Evolutionary conservation across 169 alveolate species (phyloP), one percentile per base, ranked within the genome.

Genomic region (Babesia caballi): DNA sequence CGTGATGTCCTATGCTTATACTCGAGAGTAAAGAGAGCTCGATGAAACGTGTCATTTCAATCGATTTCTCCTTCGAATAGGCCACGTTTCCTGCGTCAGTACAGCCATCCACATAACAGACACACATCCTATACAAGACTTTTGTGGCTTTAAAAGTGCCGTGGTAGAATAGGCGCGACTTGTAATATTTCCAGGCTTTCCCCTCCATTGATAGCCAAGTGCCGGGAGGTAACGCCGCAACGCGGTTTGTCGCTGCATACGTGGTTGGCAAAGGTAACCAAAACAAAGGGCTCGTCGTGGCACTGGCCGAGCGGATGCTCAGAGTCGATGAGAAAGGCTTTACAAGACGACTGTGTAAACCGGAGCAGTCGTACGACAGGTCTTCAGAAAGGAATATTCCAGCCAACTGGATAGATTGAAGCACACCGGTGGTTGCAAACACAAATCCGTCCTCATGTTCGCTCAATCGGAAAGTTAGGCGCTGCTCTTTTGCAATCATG

Each of bases 321-420:
- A 40, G n/a, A 40, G 14, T 14, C 47, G n/a, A n/a, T 3, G 44
- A 8, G n/a, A 5, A 17, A 1, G 15, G 12, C 14, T 38, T 38
- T 11, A 0, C 0, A 8, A 38, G 44, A 5, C 14, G 44, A 30
- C 32, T 4, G 38, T 28, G 27, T 1, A 66, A 40, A 0, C 33
- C 38, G n/a, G 57, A 11, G 41, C 85, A 77, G 33, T 66, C 47
- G 15, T 40, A 42, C 35, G 47, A 8, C 28, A 77, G 14, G n/a
- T 77, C 81, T 21, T 56, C 61, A 12, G 85, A 25, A 49, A 77
- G 46, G 66, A 54, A 77, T 0, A 77, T 33, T 15, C 74, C 66
- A 1, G 27, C 44, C 21, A 66, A 17, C 11, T 25, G 9, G 14
- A 52, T 0, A 0, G 38, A 33, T n/a, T 51, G 17, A 14, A 66